phyloP scores from a whole-genome alignment of 2,329 filamentous ascomycete genomes.

The Calonectria fujianensis region DNA sequence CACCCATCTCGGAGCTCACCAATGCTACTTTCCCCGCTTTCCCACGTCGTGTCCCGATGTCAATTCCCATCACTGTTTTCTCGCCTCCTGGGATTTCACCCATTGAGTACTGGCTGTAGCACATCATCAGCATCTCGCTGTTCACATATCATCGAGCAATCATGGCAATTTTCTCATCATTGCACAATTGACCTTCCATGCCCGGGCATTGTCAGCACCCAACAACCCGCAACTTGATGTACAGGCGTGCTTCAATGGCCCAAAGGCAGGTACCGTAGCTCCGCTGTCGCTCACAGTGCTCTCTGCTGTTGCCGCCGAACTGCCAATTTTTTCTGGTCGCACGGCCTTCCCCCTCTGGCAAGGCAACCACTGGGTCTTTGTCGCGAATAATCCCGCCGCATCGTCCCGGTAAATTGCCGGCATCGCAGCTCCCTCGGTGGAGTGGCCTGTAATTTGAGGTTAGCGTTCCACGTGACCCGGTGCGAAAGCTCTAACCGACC shows the following conservation, averaged over 20 bases:
- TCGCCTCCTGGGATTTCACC: not conserved
- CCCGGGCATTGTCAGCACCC: not conserved
- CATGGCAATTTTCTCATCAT: not conserved
- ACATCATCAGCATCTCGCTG: not conserved
- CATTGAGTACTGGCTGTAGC: not conserved
- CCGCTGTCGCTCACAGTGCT: conserved; percentile 31
- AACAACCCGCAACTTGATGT: not conserved
- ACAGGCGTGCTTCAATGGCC: not conserved
- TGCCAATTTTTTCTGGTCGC: conserved; percentile 27
- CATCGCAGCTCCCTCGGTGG: conserved; percentile 53
- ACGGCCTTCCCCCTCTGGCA: conserved; percentile 35
- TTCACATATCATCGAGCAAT: not conserved
- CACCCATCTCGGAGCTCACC: conserved; percentile 36
- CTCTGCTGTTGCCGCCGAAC: conserved; percentile 8
- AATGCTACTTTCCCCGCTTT: conserved; percentile 53
- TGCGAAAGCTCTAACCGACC: conserved; percentile 67
- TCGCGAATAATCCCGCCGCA: conserved; percentile 55
- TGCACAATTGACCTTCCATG: conserved; percentile 15
- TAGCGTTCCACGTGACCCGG: conserved; percentile 62
- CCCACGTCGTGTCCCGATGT: conserved; percentile 23
- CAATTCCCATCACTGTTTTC: not conserved
- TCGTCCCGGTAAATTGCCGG: conserved; percentile 58
- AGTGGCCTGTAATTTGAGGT: conserved; percentile 52
- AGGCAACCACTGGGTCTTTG: conserved; percentile 43
- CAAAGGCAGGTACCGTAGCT: conserved; percentile 13